Base-by-base conservation (phyloP, 768 basidiomycete genomes). In the Tylopilus felleus region DNA sequence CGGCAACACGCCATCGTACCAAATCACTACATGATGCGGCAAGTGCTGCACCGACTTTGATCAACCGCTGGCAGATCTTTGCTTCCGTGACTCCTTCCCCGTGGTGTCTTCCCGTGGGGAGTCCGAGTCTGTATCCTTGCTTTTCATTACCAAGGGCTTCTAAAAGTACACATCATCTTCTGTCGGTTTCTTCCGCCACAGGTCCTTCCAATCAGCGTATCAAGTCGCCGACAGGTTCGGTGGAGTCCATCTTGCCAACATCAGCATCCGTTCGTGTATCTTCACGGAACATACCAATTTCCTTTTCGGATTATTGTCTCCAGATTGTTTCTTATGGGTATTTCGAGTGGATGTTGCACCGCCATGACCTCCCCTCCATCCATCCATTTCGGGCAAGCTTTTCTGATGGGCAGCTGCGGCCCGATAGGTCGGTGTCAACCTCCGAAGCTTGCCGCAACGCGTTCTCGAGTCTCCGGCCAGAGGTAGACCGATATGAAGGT, bases 161-260 rank as follows among this genome's bases (percentile, higher is more conserved):
- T 41, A 23, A 27, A 22, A 23, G 13, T 22, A 35, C 23, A 17
- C 25, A 29, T 21, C 27, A 25, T 25, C 13, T 12, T 16, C 46
- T 21, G 45, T 42, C 40, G 35, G 29, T 10, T 33, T 41, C 4
- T 43, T 17, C 7, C 17, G 27, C 33, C 51, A 22, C 47, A 49
- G 31, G 27, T 44, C 0, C 25, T 31, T 38, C 33, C 10, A 25
- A 22, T 40, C 41, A 5, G 25, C 31, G 16, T 39, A 38, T n/a
- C 17, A 46, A 25, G 22, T 43, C 8, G 7, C 61, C 51, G 64
- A 57, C 19, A 22, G 4, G 21, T 1, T 39, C 65, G 51, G 58
- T 41, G 54, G 49, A 38, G 28, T 31, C 23, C 10, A 1, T 5
- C 35, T 8, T 53, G 36, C 48, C 64, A 60, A 53, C 53, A 28